These are phyloP conservation scores for Gloeostereum incarnatum DNA, from an alignment of 768 basidiomycete species.

Conservation along the genomic window DNA sequence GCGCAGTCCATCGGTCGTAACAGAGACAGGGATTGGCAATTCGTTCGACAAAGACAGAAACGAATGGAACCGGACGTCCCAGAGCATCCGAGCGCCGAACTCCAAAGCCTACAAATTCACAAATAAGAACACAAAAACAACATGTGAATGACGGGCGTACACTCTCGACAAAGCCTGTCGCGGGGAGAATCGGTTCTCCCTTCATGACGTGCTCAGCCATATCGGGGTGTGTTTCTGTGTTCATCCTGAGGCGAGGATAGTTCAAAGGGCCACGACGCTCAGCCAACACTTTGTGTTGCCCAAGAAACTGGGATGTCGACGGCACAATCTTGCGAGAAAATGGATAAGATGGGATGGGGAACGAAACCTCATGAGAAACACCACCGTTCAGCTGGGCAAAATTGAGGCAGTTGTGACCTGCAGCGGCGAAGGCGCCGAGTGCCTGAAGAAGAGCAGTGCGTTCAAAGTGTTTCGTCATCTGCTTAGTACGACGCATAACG, in stretches of 20 bases:
- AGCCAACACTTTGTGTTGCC: constrained; percentile 14
- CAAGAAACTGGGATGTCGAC: constrained; percentile 5
- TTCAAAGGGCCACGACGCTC: constrained; percentile 15
- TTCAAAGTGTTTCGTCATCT: constrained; percentile 13
- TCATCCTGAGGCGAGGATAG: constrained; percentile 3
- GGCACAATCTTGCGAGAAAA: constrained; percentile 18
- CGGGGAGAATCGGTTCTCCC: constrained; percentile 30
- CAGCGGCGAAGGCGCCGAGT: constrained; percentile 17
- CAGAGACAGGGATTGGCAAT: constrained; percentile 11
- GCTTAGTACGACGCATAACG: constrained; percentile 18
- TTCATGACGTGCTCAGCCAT: constrained; percentile 31
- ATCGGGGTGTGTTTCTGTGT: constrained; percentile 19
- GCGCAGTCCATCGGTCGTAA: constrained; percentile 9
- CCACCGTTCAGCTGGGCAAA: constrained; percentile 19
- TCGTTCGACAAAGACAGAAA: constrained; percentile 12
- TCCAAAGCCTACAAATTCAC: constrained; percentile 1
- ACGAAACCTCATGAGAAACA: constrained; percentile 7
- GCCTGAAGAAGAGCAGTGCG: constrained; percentile 13
- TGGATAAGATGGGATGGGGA: constrained; percentile 19
- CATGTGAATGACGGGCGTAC: constrained; percentile 9
- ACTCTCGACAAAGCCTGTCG: constrained; percentile 26
- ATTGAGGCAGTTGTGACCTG: constrained; percentile 21
- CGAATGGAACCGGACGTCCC: constrained; percentile 12
- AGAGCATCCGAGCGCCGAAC: constrained; percentile 11
- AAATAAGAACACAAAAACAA: not conserved